These are phyloP conservation scores for Wickerhamiella siamensis DNA, from an alignment of 805 yeast genomes.

Conservation along the genomic window DNA sequence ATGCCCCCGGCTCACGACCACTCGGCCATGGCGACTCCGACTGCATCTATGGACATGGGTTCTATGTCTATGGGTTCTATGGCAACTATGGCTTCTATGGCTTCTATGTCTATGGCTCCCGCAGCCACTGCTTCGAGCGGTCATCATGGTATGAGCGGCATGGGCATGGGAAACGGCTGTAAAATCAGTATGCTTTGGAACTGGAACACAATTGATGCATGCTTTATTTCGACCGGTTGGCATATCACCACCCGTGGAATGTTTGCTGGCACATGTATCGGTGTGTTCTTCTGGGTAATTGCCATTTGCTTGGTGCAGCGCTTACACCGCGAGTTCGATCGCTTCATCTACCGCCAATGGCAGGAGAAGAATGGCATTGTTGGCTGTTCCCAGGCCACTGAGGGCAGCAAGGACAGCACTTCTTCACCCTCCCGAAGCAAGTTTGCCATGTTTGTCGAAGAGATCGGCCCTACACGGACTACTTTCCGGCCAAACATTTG, in stretches of 20 bases:
- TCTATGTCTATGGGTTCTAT: no score
- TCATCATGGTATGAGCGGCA: slow-evolving; percentile 4
- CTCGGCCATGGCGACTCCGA: no score
- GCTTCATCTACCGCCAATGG: slow-evolving; percentile 18
- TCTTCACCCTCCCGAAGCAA: not conserved
- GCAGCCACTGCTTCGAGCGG: slow-evolving; percentile 2
- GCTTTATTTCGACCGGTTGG: slow-evolving; percentile 53
- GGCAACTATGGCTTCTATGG: slow-evolving; percentile 2
- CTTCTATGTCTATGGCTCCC: slow-evolving; percentile 4
- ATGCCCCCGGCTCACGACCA: no score
- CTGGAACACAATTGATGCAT: slow-evolving; percentile 54
- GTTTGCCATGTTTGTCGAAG: no score
- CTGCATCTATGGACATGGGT: no score
- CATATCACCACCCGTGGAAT: slow-evolving; percentile 42
- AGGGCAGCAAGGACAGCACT: slow-evolving; percentile 1
- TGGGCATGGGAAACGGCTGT: slow-evolving; percentile 19
- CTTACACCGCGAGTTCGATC: slow-evolving; percentile 33
- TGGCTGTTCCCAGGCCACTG: slow-evolving; percentile 8
- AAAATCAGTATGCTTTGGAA: slow-evolving; percentile 50
- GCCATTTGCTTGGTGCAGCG: slow-evolving; percentile 46
- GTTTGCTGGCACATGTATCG: slow-evolving; percentile 64
- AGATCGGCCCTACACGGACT: not conserved
- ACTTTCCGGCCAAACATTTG: slow-evolving; percentile 28
- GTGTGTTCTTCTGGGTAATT: slow-evolving; percentile 45
- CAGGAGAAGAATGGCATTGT: slow-evolving; percentile 3